Percentiles rank a stretch among this genome's conserved stretches.
Conservation (phyloP, 306 rosid species). For the Pterocarpus macrocarpus region DNA sequence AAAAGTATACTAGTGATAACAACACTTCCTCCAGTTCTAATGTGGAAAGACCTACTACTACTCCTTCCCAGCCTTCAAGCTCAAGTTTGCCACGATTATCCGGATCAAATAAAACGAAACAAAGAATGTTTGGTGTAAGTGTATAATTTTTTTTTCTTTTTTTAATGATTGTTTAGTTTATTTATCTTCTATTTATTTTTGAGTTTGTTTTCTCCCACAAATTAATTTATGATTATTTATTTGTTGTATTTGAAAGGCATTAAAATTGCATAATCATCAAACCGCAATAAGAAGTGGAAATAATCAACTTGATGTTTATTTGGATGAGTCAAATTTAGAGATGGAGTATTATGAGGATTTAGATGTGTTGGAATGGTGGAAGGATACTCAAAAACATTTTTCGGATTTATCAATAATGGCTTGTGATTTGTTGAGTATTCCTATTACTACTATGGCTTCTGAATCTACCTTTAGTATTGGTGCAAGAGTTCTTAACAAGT, state of each 20-base stretch:
- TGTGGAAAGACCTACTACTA: neutral
- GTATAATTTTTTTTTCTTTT: neutral
- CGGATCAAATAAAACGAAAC: neutral
- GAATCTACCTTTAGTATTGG: too few species aligned
- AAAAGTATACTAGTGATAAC: neutral
- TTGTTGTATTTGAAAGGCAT: too few species aligned
- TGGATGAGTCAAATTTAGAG: slow-evolving; percentile 2
- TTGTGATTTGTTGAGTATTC: slow-evolving; percentile 15
- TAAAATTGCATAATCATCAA: too few species aligned
- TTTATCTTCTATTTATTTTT: too few species aligned
- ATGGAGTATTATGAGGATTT: slow-evolving; percentile 22
- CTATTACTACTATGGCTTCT: neutral
- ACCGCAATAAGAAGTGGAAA: neutral
- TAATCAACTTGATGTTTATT: slow-evolving; percentile 11
- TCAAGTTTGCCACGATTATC: too few species aligned
- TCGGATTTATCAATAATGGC: slow-evolving; percentile 2
- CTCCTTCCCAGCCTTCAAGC: neutral
- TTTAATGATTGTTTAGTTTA: too few species aligned
- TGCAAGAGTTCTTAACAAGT: neutral
- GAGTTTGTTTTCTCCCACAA: too few species aligned
- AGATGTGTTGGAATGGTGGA: too few species aligned
- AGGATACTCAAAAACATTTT: neutral
- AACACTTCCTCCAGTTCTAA: neutral
- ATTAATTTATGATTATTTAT: too few species aligned
- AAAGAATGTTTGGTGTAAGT: neutral